Percentiles rank a stretch among this genome's conserved stretches.
These are phyloP conservation scores for Diutina catenulata DNA, from an alignment of 1,139 yeast species.

Conservation along the genomic window DNA sequence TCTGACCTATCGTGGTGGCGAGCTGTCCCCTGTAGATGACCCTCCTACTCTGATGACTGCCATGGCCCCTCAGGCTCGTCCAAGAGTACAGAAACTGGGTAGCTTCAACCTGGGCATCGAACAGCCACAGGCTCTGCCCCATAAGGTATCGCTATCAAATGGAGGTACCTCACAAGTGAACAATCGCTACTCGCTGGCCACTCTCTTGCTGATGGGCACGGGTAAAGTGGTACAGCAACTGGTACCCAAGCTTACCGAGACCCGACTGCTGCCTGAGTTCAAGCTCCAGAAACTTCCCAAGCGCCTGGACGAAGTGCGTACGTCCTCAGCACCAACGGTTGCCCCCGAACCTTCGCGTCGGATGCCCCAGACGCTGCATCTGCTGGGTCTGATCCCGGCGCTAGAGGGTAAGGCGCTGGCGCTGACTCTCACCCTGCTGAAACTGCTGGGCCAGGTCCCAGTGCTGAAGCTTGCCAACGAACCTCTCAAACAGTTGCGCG, in stretches of 20 bases:
- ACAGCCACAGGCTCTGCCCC: background rate
- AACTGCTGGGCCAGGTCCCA: no score
- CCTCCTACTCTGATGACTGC: conserved; percentile 4
- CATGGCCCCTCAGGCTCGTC: conserved; percentile 1
- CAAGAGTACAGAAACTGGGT: background rate
- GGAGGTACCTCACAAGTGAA: no score
- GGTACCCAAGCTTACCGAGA: conserved; percentile 5
- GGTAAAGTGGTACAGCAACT: conserved; percentile 4
- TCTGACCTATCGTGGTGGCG: no score
- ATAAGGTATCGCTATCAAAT: no score
- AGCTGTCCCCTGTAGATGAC: background rate
- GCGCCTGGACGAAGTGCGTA: background rate
- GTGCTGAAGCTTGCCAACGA: conserved; percentile 13
- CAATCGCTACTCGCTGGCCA: conserved; percentile 4
- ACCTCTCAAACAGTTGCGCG: conserved; percentile 76
- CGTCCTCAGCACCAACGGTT: background rate
- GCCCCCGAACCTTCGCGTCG: background rate
- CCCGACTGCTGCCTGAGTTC: conserved; percentile 4
- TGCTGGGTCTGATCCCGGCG: background rate
- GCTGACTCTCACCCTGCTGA: no score
- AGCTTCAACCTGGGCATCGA: conserved; percentile 5
- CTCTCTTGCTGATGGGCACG: conserved; percentile 2
- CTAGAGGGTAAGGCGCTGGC: background rate
- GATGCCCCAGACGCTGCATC: background rate
- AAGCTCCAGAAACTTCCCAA: conserved; percentile 1